Evolutionary conservation across 164 flowering plant genomes (phyloP), one percentile per base, ranked within the genome.

Genomic region (Pachysandra terminalis): DNA sequence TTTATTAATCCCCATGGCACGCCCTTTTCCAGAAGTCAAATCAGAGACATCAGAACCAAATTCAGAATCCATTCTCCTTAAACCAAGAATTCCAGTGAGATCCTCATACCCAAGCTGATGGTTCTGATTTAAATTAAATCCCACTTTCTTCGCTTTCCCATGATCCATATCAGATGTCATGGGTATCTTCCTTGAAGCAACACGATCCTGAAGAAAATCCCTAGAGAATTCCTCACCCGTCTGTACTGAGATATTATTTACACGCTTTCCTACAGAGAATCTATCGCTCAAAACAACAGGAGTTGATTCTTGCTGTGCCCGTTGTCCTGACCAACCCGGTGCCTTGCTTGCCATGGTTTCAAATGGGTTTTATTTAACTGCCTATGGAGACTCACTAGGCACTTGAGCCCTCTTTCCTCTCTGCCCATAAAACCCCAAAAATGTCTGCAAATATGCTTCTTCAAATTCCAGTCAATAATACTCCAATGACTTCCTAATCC

Each of bases 151-250:
- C 62, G 58, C 70, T 45, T 75, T 68, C 21, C 27, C 74, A 28
- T 52, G 73, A 58, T 73, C 77, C 26, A 56, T 62, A 68, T 77
- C 82, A 54, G 62, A 54, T 58, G 71, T 67, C 6, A 54, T 61
- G 0, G 81, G 54, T 24, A 59, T 68, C 52, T 71, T 78, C 64
- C 79, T 78, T 28, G 77, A 19, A 67, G 72, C 54, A 28, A 60
- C 72, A 63, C 84, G 82, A 66, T 88, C 87, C 64, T 84, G 76
- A 53, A 84, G 68, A 74, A 90, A 88, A 67, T 84, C 84, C n/a
- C 73, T 2, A 19, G 91, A 84, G 70, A 92, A 92, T 66, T 87
- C 95, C 81, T 92, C 98, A 26, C 95, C 98, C 1, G 91, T 90
- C 81, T 85, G 93, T 67, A 76, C 64, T 69, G 87, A 90, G 26